Evolutionary conservation across 1,284 basidiomycete species (phyloP), one percentile per base, ranked within the genome.

Genomic region (Puccinia horiana): DNA sequence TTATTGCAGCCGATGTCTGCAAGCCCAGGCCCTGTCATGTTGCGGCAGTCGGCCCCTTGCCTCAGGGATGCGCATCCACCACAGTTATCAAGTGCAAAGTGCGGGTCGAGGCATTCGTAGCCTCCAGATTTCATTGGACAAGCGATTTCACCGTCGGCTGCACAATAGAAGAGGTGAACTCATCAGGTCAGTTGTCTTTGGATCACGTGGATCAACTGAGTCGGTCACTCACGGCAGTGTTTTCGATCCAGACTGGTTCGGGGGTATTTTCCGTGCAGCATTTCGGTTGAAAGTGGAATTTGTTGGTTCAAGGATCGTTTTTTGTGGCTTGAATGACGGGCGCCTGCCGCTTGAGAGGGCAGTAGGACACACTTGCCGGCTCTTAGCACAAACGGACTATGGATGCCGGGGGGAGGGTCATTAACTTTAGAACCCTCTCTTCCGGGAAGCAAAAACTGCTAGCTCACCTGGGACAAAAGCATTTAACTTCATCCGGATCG

Each of bases 281-380:
- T 42, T 65, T 65, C 63, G 3, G 29, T 4, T 20, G 29, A 35
- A 18, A 74, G 32, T 9, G 54, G 40, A 11, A 63, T 11, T 74
- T 74, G 70, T 2, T 12, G 2, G 58, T 61, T 74, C 54, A 74
- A 40, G 69, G 69, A 65, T 32, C 58, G 35, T 37, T 81, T 81
- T 32, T 65, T 81, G 32, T 74, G 26, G 42, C n/a, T n/a, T n/a
- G 70, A 61, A 37, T 56, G 79, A 52, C 69, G 37, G 11, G 70
- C 40, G 11, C 35, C 18, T 2, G 76, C 58, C 56, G 42, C 49
- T 65, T 81, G 79, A 4, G 79, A 81, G 58, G 79, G 79, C 16
- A 54, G 70, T 26, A 81, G 29, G 26, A 81, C 79, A 63, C 79
- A 81, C 49, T 81, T 81, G 32, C n/a, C 26, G 12, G 56, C 67